Evolutionary conservation across 306 rosid species (phyloP).

Genomic region (Leucaena leucocephala): DNA sequence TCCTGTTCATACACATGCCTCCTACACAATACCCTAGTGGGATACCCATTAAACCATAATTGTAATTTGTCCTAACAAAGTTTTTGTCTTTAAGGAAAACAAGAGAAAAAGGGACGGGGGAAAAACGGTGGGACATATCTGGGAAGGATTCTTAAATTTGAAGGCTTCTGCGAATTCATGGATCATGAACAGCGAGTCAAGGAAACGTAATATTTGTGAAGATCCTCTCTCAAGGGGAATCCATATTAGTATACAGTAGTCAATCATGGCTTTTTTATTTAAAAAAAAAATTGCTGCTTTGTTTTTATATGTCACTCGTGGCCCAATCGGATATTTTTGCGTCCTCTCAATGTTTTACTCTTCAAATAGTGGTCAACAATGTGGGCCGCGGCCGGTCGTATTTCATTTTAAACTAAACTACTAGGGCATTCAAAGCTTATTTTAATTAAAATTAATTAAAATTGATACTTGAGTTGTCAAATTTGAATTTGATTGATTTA

Average conservation of each 20-base stretch:
- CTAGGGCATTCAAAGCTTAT: too few species aligned
- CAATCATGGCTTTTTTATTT: background rate
- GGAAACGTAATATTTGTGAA: background rate
- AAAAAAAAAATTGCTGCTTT: background rate
- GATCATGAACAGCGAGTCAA: background rate
- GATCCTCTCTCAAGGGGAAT: background rate
- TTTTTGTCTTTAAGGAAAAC: too few species aligned
- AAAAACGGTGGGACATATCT: background rate
- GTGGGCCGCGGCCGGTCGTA: background rate
- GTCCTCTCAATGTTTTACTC: too few species aligned
- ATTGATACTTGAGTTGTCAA: background rate
- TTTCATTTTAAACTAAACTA: too few species aligned
- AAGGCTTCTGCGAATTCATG: background rate
- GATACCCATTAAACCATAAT: too few species aligned
- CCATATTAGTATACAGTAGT: background rate
- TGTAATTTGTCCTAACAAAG: too few species aligned
- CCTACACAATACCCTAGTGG: background rate
- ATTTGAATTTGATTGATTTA: background rate
- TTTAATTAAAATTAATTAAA: too few species aligned
- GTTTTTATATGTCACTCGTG: too few species aligned
- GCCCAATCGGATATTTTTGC: background rate
- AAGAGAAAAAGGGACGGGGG: background rate
- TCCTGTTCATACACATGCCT: background rate
- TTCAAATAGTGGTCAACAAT: background rate
- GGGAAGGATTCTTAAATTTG: background rate